Base-by-base conservation (phyloP, 371 early-diverging fungal species). In the Haplosporangium sp. region DNA sequence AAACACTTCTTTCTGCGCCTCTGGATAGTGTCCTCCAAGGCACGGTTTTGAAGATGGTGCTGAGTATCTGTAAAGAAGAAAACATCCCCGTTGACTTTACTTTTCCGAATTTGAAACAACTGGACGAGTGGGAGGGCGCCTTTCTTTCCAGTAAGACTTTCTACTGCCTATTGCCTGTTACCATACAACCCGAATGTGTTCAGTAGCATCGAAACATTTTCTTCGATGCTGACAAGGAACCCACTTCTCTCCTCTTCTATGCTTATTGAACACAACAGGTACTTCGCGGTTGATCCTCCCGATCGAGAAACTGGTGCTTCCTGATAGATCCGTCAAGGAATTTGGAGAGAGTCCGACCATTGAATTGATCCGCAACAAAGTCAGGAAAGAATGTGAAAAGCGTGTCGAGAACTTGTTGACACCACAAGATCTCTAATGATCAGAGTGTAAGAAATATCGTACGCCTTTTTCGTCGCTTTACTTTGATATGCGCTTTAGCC, bases 11-110 rank as follows among this genome's bases (percentile, higher is more conserved):
- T 16, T 87, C 89, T 12, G 91, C 91, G 1, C 84, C 88, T 0
- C 71, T 86, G n/a, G 85, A 86, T n/a, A 84, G 81, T 63, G 85
- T 91, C 8, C 72, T 91, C 18, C 59, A 85, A 23, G 90, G 91
- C 0, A 89, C 91, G 3, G 84, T 91, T 48, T 62, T 61, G 16
- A 69, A 59, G 40, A 59, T 62, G 14, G 64, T 75, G 21, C 23
- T 66, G 65, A 52, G 41, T 13, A 69, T 89, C n/a, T 90, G 90
- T 62, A 69, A 85, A 16, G 59, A 81, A 16, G 69, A 86, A 20
- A 50, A 73, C 7, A 87, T 90, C 42, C 79, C 80, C 5, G 74
- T 88, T 13, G 70, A 81, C 41, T 86, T 83, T 82, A 40, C 59
- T 0, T 87, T 85, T 59, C 90, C 88, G 0, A 82, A 64, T 18